A percentile compares a stretch with the other conserved stretches of the same genome.
Evolutionary conservation across 345 rosid genomes (phyloP).

Genomic region (Salix caprea): DNA sequence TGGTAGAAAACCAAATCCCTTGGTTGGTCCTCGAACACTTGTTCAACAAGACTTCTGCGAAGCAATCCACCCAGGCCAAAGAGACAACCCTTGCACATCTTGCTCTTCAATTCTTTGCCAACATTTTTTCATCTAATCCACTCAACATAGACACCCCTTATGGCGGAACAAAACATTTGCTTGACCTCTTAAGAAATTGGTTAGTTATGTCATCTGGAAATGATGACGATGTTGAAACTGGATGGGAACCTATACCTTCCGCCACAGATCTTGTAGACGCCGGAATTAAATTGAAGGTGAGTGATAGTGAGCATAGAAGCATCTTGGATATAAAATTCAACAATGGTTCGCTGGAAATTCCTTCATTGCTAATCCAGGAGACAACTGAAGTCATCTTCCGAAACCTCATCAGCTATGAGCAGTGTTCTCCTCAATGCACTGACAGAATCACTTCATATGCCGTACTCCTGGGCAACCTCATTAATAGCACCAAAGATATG

Average conservation of each 20-base stretch:
- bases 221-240: accelerated
- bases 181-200: conserved; percentile 5
- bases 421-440: not conserved
- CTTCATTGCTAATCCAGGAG: conserved; percentile 1
- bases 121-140: not conserved
- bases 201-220: not conserved
- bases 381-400: conserved; percentile 12
- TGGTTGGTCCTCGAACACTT: conserved; percentile 26
- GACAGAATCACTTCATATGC: conserved; percentile 11
- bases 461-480: conserved; percentile 14
- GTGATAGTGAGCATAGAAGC: not conserved
- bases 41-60: not conserved
- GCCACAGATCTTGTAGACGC: conserved; percentile 3
- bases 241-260: conserved; percentile 10
- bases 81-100: not conserved
- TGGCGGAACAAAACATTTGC: conserved; percentile 9
- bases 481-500: conserved; percentile 7
- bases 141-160: not conserved
- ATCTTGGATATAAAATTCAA: conserved; percentile 13
- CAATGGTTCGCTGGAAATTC: conserved; percentile 11
- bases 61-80: not conserved
- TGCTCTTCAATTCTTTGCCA: not conserved
- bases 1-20: conserved; percentile 34
- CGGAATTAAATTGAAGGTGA: conserved; percentile 1
- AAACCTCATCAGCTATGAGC: conserved; percentile 24